Base-by-base conservation (phyloP, 2,329 filamentous ascomycete species). In the Neofusicoccum cordaticola region DNA sequence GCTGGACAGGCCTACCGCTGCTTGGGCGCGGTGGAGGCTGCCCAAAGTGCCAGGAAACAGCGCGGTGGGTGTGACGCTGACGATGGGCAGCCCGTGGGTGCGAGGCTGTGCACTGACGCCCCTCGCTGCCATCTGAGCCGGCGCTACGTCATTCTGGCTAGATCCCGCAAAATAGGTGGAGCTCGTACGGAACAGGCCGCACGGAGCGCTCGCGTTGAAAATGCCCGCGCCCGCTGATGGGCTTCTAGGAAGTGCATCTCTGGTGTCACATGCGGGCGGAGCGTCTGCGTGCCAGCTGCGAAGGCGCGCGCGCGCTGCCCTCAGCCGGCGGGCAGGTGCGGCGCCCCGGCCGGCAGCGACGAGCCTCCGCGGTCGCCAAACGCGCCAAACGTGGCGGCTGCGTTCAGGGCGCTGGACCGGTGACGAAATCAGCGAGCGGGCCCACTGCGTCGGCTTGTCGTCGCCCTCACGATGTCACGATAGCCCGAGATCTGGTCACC, bases 401-500 rank as follows among this genome's bases (percentile, higher is more conserved):
- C n/a, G n/a, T 31, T 41, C 35, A 27, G 34, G 51, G 50, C 52
- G 39, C 22, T 47, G 22, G 51, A 31, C 42, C 56, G 56, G 41
- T 60, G 56, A 47, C 56, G 56, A 47, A 45, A 60, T 31, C 42
- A 9, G 56, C 42, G 31, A 9, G 42, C 37, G 56, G 41, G 56
- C 41, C 12, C 50, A 19, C n/a, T 35, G 41, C 42, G 41, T 42
- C 41, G 56, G 15, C 22, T 19, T 52, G 34, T 51, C 15, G 27
- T 27, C 34, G 50, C 50, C 2, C 31, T 47, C 56, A n/a, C 56
- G 41, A 60, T 60, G 56, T 60, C 56, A 60, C 56, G 56, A 60
- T 60, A 47, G 56, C 31, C 56, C 56, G 56, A 60, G 56, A 60
- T 60, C 56, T 60, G 41, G 56, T 60, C 56, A 60, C 42, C 56